Conservation (phyloP, 768 basidiomycete species). For the Neoboletus subvelutipes region DNA sequence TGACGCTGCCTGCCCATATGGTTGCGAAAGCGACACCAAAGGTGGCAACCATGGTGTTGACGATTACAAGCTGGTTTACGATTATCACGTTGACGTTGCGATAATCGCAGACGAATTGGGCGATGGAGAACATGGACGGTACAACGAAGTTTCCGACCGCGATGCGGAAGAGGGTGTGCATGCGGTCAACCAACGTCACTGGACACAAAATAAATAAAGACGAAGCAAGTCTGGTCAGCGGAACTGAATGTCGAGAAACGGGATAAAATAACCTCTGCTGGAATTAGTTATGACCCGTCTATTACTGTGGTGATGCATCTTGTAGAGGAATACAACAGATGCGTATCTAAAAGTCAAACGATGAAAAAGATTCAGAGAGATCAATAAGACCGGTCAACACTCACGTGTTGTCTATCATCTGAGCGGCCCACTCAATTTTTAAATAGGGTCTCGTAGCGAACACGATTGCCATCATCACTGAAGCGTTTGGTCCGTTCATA, state of each 20-base stretch:
- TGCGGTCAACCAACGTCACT: slow-evolving; percentile 4
- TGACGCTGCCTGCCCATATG: slow-evolving; percentile 5
- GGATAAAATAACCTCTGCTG: neutral
- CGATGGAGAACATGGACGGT: slow-evolving; percentile 17
- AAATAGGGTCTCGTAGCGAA: slow-evolving; percentile 24
- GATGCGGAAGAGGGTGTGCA: slow-evolving; percentile 24
- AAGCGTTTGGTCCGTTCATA: slow-evolving; percentile 9
- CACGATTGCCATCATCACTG: neutral
- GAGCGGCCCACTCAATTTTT: slow-evolving; percentile 31
- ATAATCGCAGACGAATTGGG: slow-evolving; percentile 11
- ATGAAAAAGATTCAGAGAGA: neutral
- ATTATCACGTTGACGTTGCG: neutral
- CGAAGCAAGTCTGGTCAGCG: neutral
- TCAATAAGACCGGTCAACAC: neutral
- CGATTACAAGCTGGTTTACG: slow-evolving; percentile 5
- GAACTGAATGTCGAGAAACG: neutral
- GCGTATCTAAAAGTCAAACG: slow-evolving; percentile 5
- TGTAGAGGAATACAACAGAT: slow-evolving; percentile 13
- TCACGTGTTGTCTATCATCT: slow-evolving; percentile 30
- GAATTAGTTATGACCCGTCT: neutral
- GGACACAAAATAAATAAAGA: neutral
- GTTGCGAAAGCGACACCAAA: slow-evolving; percentile 10
- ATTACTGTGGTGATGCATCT: neutral
- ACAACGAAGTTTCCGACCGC: slow-evolving; percentile 29
- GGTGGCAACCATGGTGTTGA: slow-evolving; percentile 10